phyloP scores from a whole-genome alignment of 2,329 filamentous ascomycete species.

The Fusarium sp. region DNA sequence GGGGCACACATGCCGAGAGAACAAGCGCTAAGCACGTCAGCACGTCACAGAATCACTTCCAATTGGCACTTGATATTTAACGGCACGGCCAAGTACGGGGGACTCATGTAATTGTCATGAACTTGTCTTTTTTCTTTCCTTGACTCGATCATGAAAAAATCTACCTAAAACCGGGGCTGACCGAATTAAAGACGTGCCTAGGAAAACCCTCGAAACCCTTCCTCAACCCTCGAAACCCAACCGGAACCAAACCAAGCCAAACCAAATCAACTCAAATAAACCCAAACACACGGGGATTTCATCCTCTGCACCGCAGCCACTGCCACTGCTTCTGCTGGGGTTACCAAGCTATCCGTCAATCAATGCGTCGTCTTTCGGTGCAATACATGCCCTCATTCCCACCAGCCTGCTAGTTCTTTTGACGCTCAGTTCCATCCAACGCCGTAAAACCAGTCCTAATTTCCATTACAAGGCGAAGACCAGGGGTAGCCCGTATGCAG shows the following conservation, averaged over 20 bases:
- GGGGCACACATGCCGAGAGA: slow-evolving; percentile 36
- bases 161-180: slow-evolving; percentile 38
- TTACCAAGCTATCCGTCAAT: slow-evolving; percentile 31
- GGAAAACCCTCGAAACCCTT: slow-evolving; percentile 27
- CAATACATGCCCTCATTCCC: slow-evolving; percentile 29
- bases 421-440: slow-evolving; percentile 43
- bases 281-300: slow-evolving; percentile 21
- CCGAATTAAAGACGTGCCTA: slow-evolving; percentile 34
- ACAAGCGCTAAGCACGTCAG: slow-evolving; percentile 40
- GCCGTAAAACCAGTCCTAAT: slow-evolving; percentile 39
- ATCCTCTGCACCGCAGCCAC: slow-evolving; percentile 15
- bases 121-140: slow-evolving; percentile 35
- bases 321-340: neutral
- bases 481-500: slow-evolving; percentile 31
- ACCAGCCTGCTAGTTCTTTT: slow-evolving; percentile 19
- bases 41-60: slow-evolving; percentile 34
- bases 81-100: slow-evolving; percentile 12
- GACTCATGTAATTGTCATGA: slow-evolving; percentile 35
- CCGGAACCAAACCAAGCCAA: slow-evolving; percentile 14
- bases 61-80: slow-evolving; percentile 23
- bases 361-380: slow-evolving; percentile 24
- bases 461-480: slow-evolving; percentile 32
- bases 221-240: slow-evolving; percentile 17
- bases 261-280: slow-evolving; percentile 18
- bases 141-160: slow-evolving; percentile 35